Percentiles rank a stretch among this genome's conserved stretches.
These are phyloP conservation scores for Monoraphidium neglectum DNA, from an alignment of 139 green algal species.

Conservation along the genomic window DNA sequence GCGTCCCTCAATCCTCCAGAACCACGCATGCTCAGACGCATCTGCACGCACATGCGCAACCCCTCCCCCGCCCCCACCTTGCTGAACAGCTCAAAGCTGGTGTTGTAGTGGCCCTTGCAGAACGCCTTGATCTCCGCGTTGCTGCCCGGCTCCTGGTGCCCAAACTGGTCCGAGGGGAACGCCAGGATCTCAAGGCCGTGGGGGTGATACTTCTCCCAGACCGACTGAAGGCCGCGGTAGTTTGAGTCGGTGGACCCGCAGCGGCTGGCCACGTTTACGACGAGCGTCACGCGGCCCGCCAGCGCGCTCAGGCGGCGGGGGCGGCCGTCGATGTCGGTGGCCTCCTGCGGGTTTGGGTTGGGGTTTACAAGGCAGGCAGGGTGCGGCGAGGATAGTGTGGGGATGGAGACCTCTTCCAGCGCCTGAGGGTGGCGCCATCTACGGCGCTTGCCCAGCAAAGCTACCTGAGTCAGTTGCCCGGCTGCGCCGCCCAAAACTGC, in stretches of 20 bases:
- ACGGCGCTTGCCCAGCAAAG: not conserved
- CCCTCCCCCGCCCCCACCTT: conserved; percentile 38
- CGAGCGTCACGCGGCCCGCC: conserved; percentile 52
- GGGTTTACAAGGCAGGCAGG: not conserved
- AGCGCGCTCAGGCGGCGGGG: conserved; percentile 36
- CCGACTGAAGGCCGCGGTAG: conserved; percentile 66
- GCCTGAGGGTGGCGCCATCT: not conserved
- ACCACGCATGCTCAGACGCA: no score
- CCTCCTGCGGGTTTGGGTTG: conserved; percentile 31
- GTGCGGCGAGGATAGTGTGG: not conserved
- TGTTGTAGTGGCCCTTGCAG: conserved; percentile 46
- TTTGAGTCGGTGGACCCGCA: conserved; percentile 77
- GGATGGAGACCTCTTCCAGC: not conserved
- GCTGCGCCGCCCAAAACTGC: not conserved
- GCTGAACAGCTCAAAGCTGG: conserved; percentile 60
- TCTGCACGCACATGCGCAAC: no score
- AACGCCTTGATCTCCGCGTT: conserved; percentile 61
- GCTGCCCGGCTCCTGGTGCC: conserved; percentile 64
- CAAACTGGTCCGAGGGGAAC: conserved; percentile 82
- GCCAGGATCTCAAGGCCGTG: conserved; percentile 64
- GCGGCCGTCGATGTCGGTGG: conserved; percentile 46
- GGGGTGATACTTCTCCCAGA: conserved; percentile 60
- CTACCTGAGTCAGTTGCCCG: not conserved
- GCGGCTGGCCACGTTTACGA: conserved; percentile 74
- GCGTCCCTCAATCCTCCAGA: no score